These are phyloP conservation scores for Rhizophagus clarus DNA, from an alignment of 192 early-diverging fungal genomes.

Conservation along the genomic window DNA sequence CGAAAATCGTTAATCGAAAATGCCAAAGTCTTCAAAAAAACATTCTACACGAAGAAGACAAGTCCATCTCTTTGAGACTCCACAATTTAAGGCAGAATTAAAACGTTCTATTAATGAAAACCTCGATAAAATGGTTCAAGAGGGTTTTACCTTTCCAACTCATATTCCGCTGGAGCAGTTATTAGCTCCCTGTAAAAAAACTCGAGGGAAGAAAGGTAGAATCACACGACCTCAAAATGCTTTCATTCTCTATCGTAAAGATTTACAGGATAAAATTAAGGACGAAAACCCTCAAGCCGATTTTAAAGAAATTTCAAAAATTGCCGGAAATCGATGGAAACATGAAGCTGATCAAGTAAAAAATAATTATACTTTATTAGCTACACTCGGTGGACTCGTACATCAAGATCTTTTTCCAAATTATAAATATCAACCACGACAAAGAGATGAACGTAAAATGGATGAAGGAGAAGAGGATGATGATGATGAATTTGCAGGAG, in stretches of 20 bases:
- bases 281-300: not conserved
- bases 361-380: conserved; percentile 21
- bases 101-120: not conserved
- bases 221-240: conserved; percentile 26
- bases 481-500: not conserved
- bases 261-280: conserved; percentile 6
- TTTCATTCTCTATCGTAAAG: conserved; percentile 25
- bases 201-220: not conserved
- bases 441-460: not conserved
- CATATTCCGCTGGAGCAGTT: not conserved
- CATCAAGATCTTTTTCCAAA: conserved; percentile 28
- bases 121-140: not conserved
- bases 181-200: conserved; percentile 25
- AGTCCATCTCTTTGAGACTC: not conserved
- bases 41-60: not conserved
- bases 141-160: not conserved
- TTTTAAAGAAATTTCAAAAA: conserved; percentile 28
- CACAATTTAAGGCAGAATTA: not conserved
- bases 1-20: no score
- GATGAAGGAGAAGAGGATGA: not conserved
- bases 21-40: not conserved
- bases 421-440: conserved; percentile 20
- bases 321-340: not conserved
- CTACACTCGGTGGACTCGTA: not conserved
- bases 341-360: not conserved